Evolutionary conservation across 495 filamentous ascomycete genomes (phyloP).

Genomic region (Aspergillus leporis): DNA sequence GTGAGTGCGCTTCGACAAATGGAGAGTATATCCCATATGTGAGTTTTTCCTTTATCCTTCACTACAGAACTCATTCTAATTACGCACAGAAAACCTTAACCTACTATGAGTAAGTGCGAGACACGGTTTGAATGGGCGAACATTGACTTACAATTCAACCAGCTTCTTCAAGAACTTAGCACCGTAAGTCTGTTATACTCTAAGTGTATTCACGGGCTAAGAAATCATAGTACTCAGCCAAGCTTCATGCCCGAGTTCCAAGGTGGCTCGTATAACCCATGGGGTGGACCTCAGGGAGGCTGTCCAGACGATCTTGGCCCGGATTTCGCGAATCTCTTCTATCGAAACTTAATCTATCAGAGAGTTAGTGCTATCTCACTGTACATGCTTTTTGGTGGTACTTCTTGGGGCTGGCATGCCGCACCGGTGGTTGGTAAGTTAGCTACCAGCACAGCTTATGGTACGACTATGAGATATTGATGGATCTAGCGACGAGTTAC

Average conservation of each 20-base stretch:
- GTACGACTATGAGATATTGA: background rate
- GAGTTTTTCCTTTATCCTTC: conserved; percentile 44
- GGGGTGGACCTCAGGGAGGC: conserved; percentile 57
- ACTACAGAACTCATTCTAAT: background rate
- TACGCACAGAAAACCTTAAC: background rate
- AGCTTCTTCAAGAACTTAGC: background rate
- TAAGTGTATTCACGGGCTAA: background rate
- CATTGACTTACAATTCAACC: background rate
- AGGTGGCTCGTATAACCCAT: conserved; percentile 63
- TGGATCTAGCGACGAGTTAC: conserved; percentile 47
- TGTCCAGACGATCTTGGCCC: conserved; percentile 47
- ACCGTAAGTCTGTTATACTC: background rate
- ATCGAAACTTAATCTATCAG: conserved; percentile 57
- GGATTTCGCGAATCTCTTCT: conserved; percentile 61
- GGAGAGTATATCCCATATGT: conserved; percentile 53
- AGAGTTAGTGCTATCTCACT: conserved; percentile 53
- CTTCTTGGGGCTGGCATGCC: conserved; percentile 55
- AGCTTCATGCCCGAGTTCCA: conserved; percentile 64
- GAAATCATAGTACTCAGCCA: conserved; percentile 26
- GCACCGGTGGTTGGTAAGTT: conserved; percentile 35
- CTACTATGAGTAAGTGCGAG: background rate
- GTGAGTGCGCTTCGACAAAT: conserved; percentile 56
- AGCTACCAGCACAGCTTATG: background rate
- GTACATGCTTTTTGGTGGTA: conserved; percentile 65
- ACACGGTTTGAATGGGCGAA: background rate